These are phyloP conservation scores for Talaromyces sp. DNA, from an alignment of 2,329 filamentous ascomycete species.

Conservation along the genomic window DNA sequence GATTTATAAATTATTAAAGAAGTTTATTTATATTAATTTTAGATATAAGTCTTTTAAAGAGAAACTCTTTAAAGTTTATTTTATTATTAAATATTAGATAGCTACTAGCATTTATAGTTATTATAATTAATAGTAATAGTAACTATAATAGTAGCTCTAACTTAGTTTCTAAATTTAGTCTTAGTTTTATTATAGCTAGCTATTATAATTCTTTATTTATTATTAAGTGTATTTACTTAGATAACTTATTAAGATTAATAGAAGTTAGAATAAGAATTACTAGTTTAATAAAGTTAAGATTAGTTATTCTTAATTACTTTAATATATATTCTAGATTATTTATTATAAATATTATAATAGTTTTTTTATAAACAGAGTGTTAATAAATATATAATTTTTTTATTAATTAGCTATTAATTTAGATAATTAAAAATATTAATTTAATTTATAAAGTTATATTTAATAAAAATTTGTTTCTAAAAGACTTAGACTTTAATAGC, in stretches of 20 bases:
- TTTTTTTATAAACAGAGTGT: not conserved
- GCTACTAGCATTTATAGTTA: not conserved
- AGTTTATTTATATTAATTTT: too few relatives aligned
- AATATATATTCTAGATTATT: not conserved
- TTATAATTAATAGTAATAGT: not conserved
- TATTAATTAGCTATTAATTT: not conserved
- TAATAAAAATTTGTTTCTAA: not conserved
- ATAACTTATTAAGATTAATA: not conserved
- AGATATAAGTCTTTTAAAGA: too few relatives aligned
- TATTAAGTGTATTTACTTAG: not conserved
- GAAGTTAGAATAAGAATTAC: too few relatives aligned
- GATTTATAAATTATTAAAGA: too few relatives aligned
- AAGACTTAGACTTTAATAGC: too few relatives aligned
- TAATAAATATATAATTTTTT: not conserved
- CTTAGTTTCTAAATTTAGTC: too few relatives aligned
- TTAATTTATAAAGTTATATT: not conserved
- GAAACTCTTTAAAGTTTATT: not conserved
- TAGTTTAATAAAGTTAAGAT: not conserved
- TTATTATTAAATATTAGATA: not conserved
- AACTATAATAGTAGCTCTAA: too few relatives aligned
- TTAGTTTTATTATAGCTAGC: too few relatives aligned
- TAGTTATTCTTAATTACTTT: not conserved
- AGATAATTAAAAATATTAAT: not conserved
- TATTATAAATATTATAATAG: not conserved
- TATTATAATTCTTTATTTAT: too few relatives aligned